Evolutionary conservation across 164 flowering plant species (phyloP).

Genomic region (Buxus sempervirens): DNA sequence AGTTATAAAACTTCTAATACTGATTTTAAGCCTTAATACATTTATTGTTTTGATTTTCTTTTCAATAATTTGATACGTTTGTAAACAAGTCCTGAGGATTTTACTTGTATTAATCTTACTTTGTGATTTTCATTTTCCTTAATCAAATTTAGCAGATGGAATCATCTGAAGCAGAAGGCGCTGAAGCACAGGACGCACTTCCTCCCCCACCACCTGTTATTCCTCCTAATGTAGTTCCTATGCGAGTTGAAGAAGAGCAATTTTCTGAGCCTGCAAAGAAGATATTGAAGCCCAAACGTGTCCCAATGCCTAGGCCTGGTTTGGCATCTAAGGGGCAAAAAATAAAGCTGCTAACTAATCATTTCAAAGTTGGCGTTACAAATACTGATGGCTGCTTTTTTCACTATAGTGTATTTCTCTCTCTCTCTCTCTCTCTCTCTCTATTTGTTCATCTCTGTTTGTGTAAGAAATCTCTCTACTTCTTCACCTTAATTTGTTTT

Average conservation of each 20-base stretch:
- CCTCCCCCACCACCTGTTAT: neutral
- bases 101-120: too few relatives aligned
- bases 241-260: neutral
- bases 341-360: constrained; percentile 64
- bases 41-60: too few relatives aligned
- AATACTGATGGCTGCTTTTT: constrained; percentile 59
- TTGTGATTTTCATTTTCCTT: neutral
- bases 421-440: neutral
- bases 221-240: neutral
- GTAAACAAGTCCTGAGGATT: neutral
- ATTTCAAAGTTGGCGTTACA: constrained; percentile 63
- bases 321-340: constrained; percentile 60
- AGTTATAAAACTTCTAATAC: too few relatives aligned
- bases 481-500: neutral
- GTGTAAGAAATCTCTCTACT: too few relatives aligned
- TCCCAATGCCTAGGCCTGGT: constrained; percentile 25
- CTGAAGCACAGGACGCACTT: neutral
- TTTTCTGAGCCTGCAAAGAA: neutral
- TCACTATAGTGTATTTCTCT: constrained; percentile 80
- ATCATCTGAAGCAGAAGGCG: neutral
- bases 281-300: neutral
- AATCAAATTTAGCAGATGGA: neutral
- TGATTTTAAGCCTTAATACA: neutral
- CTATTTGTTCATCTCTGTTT: neutral
- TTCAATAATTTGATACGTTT: neutral